Base-by-base conservation (phyloP, 2,329 filamentous ascomycete species). In the Microdochium bolleyi region DNA sequence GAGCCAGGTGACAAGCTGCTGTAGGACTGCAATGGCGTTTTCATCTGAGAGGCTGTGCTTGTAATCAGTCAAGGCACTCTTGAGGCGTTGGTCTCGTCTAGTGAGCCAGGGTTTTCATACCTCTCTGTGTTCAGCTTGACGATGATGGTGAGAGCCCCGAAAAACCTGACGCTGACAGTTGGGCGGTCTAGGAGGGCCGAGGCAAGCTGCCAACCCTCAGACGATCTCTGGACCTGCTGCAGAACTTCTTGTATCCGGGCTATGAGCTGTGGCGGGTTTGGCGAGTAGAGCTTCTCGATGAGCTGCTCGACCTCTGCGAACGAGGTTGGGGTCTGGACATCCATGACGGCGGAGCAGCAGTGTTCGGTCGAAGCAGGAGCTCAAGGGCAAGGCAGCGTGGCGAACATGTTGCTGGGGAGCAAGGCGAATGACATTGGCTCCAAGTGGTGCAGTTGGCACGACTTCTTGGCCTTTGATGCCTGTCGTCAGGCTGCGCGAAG, bases 91-190 rank as follows among this genome's bases (percentile, higher is more conserved):
- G 5, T 30, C 11, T 30, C 5, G 27, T 30, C 27, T 30, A 5
- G 5, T 30, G 27, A 30, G 27, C 27, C n/a, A n/a, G n/a, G n/a
- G n/a, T n/a, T 30, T 30, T 30, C 27, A 30, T 30, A 88, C 87
- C 85, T 89, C 64, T 94, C 89, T n/a, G 85, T 87, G 66, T 97
- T 96, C 54, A 97, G 82, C 71, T 97, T 99, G 61, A 97, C 84
- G 50, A 90, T 95, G 59, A 96, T 87, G 0, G 92, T 97, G 54
- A 96, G 77, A 27, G 92, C 92, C 14, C 90, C 94, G 65, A 95
- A 96, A 70, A 97, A 97, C 58, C 88, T 87, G 59, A 94, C 83
- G 61, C 92, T 86, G 55, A 87, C 80, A 59, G 89, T 84, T 22
- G 80, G 73, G 55, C 82, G 83, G 50, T 74, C 74, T 11, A 96